Base-by-base conservation (phyloP, 345 rosid species). In the Arabidopsis thaliana region DNA sequence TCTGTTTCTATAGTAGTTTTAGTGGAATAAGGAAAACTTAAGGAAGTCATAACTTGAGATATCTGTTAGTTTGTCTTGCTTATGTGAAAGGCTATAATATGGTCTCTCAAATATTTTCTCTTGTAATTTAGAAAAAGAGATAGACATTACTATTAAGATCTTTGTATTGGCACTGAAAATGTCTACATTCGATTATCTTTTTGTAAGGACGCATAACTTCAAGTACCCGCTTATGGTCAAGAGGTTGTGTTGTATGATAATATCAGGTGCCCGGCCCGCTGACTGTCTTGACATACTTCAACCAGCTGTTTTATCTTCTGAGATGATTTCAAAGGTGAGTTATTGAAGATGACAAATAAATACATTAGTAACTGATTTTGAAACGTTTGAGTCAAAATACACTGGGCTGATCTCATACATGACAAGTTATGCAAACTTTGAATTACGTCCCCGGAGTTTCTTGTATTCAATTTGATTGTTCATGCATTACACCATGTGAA, bases 161-260 rank as follows among this genome's bases (percentile, higher is more conserved):
- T 28, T 36, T 41, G 14, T 23, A 11, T 60, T 49, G 48, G 33
- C 8, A 24, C 50, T 45, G 53, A 60, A 37, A 59, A 52, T 51
- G 61, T 52, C 9, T 60, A 68, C 14, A 33, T 9, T 42, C 56
- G 62, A 1, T 52, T 38, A 28, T 71, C 40, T 78, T 28, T 55
- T 60, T 65, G 34, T 67, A 74, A 93, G 98, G 83, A 71, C 77
- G 63, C 84, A 78, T 59, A 90, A 91, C 68, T 72, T 91, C 77
- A 93, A 91, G 83, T 93, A 87, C 82, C 98, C 97, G 28, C 91
- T 85, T 75, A 72, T 93, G 77, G 93, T 86, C 45, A 93, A 85
- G 81, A 87, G 97, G 79, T 81, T 91, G 79, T 87, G 88, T 72
- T 88, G 96, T 74, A 84, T 86, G 90, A 82, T 91, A 41, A 78